Conservation (phyloP, 345 rosid genomes). For the Tarenaya hassleriana region DNA sequence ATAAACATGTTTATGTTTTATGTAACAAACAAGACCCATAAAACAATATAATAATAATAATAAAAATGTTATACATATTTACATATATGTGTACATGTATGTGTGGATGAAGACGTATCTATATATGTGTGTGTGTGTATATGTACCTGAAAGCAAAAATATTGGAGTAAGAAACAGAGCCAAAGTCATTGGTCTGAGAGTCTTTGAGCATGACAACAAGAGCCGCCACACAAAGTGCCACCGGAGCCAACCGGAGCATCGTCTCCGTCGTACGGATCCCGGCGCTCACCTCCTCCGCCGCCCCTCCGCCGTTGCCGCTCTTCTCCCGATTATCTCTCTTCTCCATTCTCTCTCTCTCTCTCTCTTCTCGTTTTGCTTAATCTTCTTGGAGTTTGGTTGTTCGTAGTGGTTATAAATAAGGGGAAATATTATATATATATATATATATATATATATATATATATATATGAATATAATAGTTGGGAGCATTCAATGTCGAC, state of each 20-base stretch:
- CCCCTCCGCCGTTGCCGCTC: constrained; percentile 6
- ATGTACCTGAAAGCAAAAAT: constrained; percentile 24
- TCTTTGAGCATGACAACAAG: constrained; percentile 33
- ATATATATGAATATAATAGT: no score
- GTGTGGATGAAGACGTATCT: no score
- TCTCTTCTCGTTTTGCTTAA: constrained; percentile 3
- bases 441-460: no score
- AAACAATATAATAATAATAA: not conserved
- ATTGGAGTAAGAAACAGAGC: constrained; percentile 28
- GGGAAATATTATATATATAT: not conserved
- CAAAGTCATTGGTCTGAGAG: constrained; percentile 26
- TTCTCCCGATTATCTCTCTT: constrained; percentile 17
- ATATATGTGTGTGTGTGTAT: not conserved
- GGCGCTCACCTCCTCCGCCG: constrained; percentile 16
- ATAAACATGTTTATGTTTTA: no score
- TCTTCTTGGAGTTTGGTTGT: not conserved
- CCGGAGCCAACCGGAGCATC: constrained; percentile 32
- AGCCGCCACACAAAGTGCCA: constrained; percentile 33
- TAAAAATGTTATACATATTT: no score
- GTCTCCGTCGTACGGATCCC: constrained; percentile 29
- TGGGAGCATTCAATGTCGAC: no score
- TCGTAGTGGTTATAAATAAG: constrained; percentile 20
- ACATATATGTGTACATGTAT: no score
- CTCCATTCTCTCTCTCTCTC: not conserved
- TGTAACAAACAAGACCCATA: not conserved